Evolutionary conservation across 1,284 basidiomycete species (phyloP).

Genomic region (Boletus mariae): DNA sequence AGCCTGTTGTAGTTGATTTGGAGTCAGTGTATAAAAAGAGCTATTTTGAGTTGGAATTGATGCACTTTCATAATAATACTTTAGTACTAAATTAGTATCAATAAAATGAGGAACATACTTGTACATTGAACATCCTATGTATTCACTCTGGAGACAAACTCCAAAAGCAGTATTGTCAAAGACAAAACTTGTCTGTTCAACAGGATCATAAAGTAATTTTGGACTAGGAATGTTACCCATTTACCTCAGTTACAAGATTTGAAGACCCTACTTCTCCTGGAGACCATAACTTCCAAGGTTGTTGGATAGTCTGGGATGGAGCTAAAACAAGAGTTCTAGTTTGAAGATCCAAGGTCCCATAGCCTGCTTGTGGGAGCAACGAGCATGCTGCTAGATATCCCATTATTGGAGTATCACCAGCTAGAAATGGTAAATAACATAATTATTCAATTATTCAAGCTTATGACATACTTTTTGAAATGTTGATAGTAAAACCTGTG

Average conservation of each 20-base stretch:
- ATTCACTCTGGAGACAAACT: constrained; percentile 1
- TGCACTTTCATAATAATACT: background rate
- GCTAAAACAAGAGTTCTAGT: background rate
- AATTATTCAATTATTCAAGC: background rate
- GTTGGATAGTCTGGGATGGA: background rate
- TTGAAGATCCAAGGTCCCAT: background rate
- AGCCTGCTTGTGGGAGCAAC: background rate
- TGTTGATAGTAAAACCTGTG: background rate
- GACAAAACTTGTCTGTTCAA: background rate
- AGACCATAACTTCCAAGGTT: constrained; percentile 5
- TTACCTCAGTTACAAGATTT: background rate
- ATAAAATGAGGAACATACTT: background rate
- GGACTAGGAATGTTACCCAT: background rate
- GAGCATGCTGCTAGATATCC: constrained; percentile 2
- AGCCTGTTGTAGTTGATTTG: background rate
- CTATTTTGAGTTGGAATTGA: background rate
- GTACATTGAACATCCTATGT: background rate
- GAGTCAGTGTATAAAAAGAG: background rate
- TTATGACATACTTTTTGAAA: background rate
- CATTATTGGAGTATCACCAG: background rate
- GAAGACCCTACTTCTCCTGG: background rate
- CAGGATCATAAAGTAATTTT: background rate
- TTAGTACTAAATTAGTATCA: background rate
- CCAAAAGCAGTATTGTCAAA: background rate
- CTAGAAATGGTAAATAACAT: background rate